phyloP scores from a whole-genome alignment of 768 basidiomycete genomes.

The Macrolepiota fuliginosa region DNA sequence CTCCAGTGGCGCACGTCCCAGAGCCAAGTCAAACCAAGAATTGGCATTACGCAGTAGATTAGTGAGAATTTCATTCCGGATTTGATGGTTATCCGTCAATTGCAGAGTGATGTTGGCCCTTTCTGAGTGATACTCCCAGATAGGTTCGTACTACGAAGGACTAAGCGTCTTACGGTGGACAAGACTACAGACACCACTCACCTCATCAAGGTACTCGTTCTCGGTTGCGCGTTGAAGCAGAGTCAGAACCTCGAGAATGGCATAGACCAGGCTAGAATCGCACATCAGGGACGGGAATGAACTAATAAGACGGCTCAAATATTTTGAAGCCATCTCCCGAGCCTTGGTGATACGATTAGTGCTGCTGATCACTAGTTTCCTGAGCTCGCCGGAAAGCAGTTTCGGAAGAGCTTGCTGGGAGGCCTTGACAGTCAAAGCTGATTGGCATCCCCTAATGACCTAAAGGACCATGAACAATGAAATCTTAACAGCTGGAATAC shows the following conservation, averaged over 20 bases:
- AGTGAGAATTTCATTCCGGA: slow-evolving; percentile 80
- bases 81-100: slow-evolving; percentile 81
- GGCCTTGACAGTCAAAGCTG: slow-evolving; percentile 69
- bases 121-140: slow-evolving; percentile 80
- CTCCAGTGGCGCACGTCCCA: slow-evolving; percentile 88
- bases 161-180: neutral
- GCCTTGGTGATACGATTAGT: slow-evolving; percentile 83
- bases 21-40: slow-evolving; percentile 83
- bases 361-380: slow-evolving; percentile 69
- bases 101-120: slow-evolving; percentile 72
- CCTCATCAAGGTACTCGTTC: slow-evolving; percentile 91
- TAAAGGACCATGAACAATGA: slow-evolving; percentile 26
- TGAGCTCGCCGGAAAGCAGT: slow-evolving; percentile 69
- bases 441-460: slow-evolving; percentile 78
- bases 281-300: slow-evolving; percentile 96
- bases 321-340: slow-evolving; percentile 79
- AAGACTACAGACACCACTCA: slow-evolving; percentile 27
- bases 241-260: slow-evolving; percentile 89
- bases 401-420: slow-evolving; percentile 76
- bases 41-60: slow-evolving; percentile 73
- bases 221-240: slow-evolving; percentile 85
- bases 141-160: slow-evolving; percentile 76
- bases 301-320: slow-evolving; percentile 79
- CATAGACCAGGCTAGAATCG: slow-evolving; percentile 80
- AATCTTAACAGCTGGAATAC: neutral